A percentile compares a stretch with the other conserved stretches of the same genome.
Evolutionary conservation across 208 protist genomes (phyloP).

Genomic region (Leishmania gerbilli): DNA sequence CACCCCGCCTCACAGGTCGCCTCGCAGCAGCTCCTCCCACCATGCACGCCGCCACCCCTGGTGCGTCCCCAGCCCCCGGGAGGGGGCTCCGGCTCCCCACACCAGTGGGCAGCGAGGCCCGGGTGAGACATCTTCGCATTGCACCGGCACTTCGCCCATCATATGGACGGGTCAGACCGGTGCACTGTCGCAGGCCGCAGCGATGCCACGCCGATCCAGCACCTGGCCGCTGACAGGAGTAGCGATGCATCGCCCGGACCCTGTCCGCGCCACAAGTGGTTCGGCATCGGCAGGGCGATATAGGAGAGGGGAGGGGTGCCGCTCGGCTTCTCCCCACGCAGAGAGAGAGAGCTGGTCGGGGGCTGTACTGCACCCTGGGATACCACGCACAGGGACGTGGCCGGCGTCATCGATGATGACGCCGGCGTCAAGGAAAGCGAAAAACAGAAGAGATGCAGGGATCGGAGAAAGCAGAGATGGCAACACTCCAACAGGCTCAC

Average conservation of each 20-base stretch:
- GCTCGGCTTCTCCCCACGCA: too few relatives aligned
- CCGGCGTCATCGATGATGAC: not conserved
- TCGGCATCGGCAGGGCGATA: not conserved
- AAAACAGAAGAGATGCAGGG: not conserved
- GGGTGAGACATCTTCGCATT: not conserved
- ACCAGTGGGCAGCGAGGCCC: not conserved
- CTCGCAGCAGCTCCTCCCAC: not conserved
- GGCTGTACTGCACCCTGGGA: not conserved
- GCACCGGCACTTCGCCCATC: not conserved
- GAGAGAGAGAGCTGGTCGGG: not conserved
- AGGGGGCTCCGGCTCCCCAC: not conserved
- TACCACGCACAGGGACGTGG: not conserved
- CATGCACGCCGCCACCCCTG: not conserved
- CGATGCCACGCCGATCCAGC: not conserved
- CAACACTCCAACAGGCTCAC: not conserved
- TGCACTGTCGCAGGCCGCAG: not conserved
- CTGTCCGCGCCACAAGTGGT: not conserved
- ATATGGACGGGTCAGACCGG: not conserved
- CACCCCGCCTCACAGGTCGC: not conserved
- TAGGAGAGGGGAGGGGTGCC: not conserved
- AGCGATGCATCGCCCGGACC: not conserved
- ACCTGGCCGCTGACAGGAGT: not conserved
- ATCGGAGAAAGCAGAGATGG: too few relatives aligned
- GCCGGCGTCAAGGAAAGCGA: not conserved
- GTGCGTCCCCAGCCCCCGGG: not conserved